Evolutionary conservation across 148 eudicot genomes (phyloP), one percentile per base, ranked within the genome.

Genomic region (Spergularia marina): DNA sequence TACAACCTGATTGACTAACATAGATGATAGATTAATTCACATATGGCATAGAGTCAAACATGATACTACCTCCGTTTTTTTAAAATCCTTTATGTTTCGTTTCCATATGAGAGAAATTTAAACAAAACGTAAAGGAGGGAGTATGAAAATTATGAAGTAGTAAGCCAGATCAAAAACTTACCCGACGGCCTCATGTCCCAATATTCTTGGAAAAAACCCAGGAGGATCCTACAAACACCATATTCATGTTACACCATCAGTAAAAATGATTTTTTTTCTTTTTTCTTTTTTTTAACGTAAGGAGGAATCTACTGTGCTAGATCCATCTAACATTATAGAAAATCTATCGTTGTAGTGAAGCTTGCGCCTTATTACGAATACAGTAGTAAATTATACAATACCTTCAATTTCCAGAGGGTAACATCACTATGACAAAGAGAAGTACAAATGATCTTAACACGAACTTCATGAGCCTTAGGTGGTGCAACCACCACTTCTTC

Each of bases 131-230:
- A 6, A 44, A 44, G 12, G 20, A 75, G 41, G n/a, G 40, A 14
- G 10, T 9, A 47, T 30, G 47, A n/a, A 1, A 15, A 25, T 20
- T 6, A 60, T 17, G 60, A 30, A 30, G 36, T 30, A 30, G 3
- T 30, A 30, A 58, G 15, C 34, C 39, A 71, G 16, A 39, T 53
- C 13, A 41, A 40, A 53, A 17, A 21, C 14, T 79, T 91, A 93
- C 98, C 98, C 98, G 51, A 87, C 79, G 57, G 97, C 91, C 84
- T 94, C 98, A 71, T 94, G 98, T 53, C 98, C 98, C 20, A 94
- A 65, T 20, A 94, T 94, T 78, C 91, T 84, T 68, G 98, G 98
- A 77, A 86, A 88, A 77, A 39, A 82, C 0, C 77, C 91, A 21
- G 89, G 91, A 62, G 87, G 86, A 54, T 84, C 92, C 98, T 91